A percentile compares a stretch with the other conserved stretches of the same genome.
phyloP scores from a whole-genome alignment of 768 basidiomycete genomes.

The Agaricus blazei region DNA sequence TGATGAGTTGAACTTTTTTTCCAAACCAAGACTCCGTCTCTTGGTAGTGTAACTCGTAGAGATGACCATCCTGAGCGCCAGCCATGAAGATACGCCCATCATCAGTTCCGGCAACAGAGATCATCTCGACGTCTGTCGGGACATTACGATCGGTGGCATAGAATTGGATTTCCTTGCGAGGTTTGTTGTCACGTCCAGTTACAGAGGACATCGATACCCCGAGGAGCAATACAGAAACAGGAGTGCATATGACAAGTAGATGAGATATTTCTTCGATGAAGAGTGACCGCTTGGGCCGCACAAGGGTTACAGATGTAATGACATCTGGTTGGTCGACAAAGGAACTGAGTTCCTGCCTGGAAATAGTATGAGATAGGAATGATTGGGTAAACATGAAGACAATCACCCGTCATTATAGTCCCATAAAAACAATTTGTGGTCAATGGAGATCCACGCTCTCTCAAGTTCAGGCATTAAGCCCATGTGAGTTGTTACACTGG shows the following conservation, averaged over 20 bases:
- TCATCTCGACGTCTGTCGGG: slow-evolving; percentile 80
- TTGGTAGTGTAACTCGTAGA: slow-evolving; percentile 93
- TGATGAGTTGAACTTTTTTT: slow-evolving; percentile 78
- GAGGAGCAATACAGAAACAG: slow-evolving; percentile 75
- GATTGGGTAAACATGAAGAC: not conserved
- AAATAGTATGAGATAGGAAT: not conserved
- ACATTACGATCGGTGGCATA: slow-evolving; percentile 86
- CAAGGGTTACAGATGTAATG: slow-evolving; percentile 84
- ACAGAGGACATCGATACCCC: slow-evolving; percentile 62
- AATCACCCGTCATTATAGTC: slow-evolving; percentile 87
- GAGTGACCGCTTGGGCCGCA: slow-evolving; percentile 78
- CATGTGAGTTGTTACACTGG: slow-evolving; percentile 74
- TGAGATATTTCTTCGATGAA: slow-evolving; percentile 92
- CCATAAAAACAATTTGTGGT: slow-evolving; percentile 94
- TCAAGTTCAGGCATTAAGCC: slow-evolving; percentile 92
- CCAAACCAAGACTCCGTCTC: slow-evolving; percentile 91
- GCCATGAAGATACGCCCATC: slow-evolving; percentile 92
- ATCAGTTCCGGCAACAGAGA: slow-evolving; percentile 69
- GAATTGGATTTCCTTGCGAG: slow-evolving; percentile 74
- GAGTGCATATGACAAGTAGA: slow-evolving; percentile 87
- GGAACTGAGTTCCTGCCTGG: slow-evolving; percentile 85
- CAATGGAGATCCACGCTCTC: slow-evolving; percentile 92
- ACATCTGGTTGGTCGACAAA: slow-evolving; percentile 88
- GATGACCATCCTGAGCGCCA: slow-evolving; percentile 76
- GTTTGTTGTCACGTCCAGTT: slow-evolving; percentile 32